Percentiles rank a stretch among this genome's conserved stretches.
Evolutionary conservation across 2,329 filamentous ascomycete genomes (phyloP).

Genomic region (Phyllosticta citriasiana): DNA sequence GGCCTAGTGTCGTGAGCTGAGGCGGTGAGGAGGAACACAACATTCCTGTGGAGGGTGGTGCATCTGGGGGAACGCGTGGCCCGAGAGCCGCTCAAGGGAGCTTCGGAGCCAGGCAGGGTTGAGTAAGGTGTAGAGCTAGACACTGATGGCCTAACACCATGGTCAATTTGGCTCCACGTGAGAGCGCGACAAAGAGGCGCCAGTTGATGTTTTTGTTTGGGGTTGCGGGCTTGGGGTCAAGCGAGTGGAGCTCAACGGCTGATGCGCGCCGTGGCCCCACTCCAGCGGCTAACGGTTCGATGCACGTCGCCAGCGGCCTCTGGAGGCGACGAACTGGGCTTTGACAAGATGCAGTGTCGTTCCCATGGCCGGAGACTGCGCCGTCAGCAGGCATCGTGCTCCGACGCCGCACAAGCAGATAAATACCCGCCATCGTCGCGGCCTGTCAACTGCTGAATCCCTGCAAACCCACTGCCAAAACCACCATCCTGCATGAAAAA

Average conservation of each 20-base stretch:
- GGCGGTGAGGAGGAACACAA: constrained; percentile 2
- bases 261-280: background rate
- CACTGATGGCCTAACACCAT: background rate
- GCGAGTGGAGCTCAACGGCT: background rate
- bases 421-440: background rate
- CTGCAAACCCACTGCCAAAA: background rate
- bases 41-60: background rate
- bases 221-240: too few relatives aligned
- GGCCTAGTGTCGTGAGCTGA: background rate
- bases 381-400: background rate
- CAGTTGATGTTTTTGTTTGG: background rate
- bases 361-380: background rate
- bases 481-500: background rate
- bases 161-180: background rate
- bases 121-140: background rate
- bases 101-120: background rate
- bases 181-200: background rate
- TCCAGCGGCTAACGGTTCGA: background rate
- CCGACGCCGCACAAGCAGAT: background rate
- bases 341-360: background rate
- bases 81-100: background rate
- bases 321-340: background rate
- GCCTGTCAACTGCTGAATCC: background rate
- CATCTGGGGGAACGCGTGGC: background rate
- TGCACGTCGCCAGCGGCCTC: background rate